Percentiles rank a stretch among this genome's conserved stretches.
Conservation (phyloP, 208 protist genomes). For the Leishmania lainsoni region DNA sequence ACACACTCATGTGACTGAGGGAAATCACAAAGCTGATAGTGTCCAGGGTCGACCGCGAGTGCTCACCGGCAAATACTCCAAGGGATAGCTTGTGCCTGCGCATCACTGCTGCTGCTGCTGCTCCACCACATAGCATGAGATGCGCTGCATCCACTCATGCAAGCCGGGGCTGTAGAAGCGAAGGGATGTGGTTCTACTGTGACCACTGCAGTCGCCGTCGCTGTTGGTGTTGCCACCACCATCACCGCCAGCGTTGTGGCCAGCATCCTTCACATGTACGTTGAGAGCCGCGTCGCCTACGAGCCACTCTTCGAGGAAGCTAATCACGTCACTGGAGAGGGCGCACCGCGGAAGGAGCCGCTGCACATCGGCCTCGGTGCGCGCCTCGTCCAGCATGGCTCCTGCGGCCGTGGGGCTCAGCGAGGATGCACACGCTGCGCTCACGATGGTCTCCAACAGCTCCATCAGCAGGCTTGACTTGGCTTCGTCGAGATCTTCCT, state of each 20-base stretch:
- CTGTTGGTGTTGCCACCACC: conserved; percentile 17
- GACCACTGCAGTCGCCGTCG: not conserved
- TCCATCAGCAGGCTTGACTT: conserved; percentile 66
- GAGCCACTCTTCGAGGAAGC: conserved; percentile 61
- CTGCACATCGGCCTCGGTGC: conserved; percentile 59
- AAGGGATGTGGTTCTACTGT: conserved; percentile 22
- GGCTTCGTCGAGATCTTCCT: conserved; percentile 62
- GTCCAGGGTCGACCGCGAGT: not conserved
- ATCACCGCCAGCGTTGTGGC: conserved; percentile 2
- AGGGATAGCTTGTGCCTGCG: not conserved
- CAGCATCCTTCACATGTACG: not conserved
- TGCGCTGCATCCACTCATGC: conserved; percentile 76
- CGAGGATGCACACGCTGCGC: conserved; percentile 26
- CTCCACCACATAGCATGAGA: conserved; percentile 50
- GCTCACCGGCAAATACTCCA: not conserved
- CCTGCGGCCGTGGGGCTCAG: conserved; percentile 26
- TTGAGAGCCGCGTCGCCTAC: not conserved
- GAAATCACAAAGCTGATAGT: no score
- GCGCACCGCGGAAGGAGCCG: conserved; percentile 64
- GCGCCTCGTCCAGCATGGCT: conserved; percentile 55
- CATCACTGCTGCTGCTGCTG: conserved; percentile 32
- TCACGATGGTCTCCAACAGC: conserved; percentile 70
- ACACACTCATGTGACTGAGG: no score
- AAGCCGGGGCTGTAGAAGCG: conserved; percentile 62
- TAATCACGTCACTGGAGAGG: conserved; percentile 47